Evolutionary conservation across 306 rosid species (phyloP), one percentile per base, ranked within the genome.

Genomic region (Lupinus albus): DNA sequence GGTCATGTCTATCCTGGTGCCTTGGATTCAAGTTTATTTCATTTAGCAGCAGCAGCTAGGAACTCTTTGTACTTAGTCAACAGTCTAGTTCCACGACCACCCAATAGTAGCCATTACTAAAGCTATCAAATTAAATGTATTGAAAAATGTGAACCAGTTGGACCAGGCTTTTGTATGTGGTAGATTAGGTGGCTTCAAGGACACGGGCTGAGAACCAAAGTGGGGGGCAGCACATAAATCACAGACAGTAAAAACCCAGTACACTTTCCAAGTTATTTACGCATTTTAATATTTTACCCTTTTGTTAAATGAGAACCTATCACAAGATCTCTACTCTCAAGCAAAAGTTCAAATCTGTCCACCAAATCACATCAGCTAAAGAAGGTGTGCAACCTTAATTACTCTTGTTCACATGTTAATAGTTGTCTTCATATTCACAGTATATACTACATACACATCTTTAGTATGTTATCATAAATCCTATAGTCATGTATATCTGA

Each of bases 11-110:
- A 25, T 11, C 64, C 33, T 57, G 16, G 18, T 49, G 47, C 35
- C 59, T 8, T 28, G 49, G 49, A 41, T 50, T 50, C 48, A 66
- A 49, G 71, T 49, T 66, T 35, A 28, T 42, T 45, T 8, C 2
- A 5, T 41, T 64, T 13, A 46, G 30, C 11, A 32, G 38, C 18
- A 42, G 38, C 30, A 45, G 25, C 14, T 25, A 45, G 12, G 42
- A 45, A 21, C 54, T 21, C 46, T 13, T 9, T 30, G 17, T 9
- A 47, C 45, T 5, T 33, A 64, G 41, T 20, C 68, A 28, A 11
- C 7, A 53, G 44, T 13, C 39, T 17, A 57, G 21, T 11, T 42
- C 14, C 14, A 11, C 13, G 4, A 11, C 47, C 47, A 11, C 6
- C 47, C 14, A 8, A 42, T 11, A 32, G 14, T 13, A 25, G 28